Base-by-base conservation (phyloP, 805 yeast species). In the Saturnispora dispora region DNA sequence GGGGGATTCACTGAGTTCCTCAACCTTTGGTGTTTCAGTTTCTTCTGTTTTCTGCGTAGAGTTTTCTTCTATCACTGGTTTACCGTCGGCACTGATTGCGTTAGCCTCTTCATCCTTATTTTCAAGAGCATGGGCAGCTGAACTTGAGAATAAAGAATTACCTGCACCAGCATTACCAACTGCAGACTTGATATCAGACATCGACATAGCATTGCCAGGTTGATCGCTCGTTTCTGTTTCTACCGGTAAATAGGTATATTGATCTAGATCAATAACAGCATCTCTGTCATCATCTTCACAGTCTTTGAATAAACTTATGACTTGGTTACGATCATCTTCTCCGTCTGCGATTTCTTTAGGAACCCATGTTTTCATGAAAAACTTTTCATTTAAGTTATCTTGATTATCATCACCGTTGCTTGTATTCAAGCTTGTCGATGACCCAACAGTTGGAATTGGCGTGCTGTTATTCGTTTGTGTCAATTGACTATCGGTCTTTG, bases 121-220 rank as follows among this genome's bases (percentile, higher is more conserved):
- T 10, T 41, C 23, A 36, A 52, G 54, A 9, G 57, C 59, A 45
- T 55, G 61, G 15, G 68, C 68, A 3, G 66, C 64, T 53, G 67
- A 60, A 53, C 65, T 63, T 2, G 68, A 62, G 42, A 66, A 65
- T 25, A 63, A 48, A 7, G 57, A 53, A 9, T 58, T 55, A 15
- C 61, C 61, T n/a, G 60, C 65, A 33, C 64, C 66, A 30, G 63
- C 55, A 27, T 71, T 75, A 25, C 73, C 72, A 15, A 68, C 73
- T 1, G 75, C 74, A 30, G 71, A 72, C 50, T 71, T 66, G 30
- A 70, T 69, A 57, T 70, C 73, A 2, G 71, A 71, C 48, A 63
- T 69, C n/a, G 68, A 58, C 47, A 70, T 55, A 1, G 69, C 70
- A 23, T 51, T 52, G 22, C 52, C 58, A 25, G 48, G 17, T 10